phyloP scores from a whole-genome alignment of 257 asterid species.

The Anisodus acutangulus region DNA sequence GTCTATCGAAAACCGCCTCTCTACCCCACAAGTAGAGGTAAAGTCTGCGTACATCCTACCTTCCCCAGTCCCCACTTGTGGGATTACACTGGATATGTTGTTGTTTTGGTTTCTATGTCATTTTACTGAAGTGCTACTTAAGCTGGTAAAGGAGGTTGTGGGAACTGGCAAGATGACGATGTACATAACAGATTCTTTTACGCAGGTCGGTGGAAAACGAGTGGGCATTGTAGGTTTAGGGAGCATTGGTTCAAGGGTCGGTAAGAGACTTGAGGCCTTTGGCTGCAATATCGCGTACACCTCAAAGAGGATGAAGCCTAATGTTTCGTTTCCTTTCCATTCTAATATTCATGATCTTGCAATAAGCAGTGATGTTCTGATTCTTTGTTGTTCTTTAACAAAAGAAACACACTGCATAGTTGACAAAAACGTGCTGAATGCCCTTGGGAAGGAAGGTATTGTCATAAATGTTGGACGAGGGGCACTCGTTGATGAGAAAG shows the following conservation, averaged over 20 bases:
- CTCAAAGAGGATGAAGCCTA: constrained; percentile 55
- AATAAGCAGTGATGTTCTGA: constrained; percentile 50
- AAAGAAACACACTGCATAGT: constrained; percentile 59
- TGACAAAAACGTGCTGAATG: constrained; percentile 51
- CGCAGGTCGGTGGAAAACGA: constrained; percentile 71
- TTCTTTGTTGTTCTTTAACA: constrained; percentile 58
- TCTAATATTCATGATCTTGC: constrained; percentile 56
- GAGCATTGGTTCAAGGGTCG: constrained; percentile 63
- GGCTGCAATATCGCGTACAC: constrained; percentile 67
- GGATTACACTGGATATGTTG: too few species aligned
- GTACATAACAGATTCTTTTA: background rate
- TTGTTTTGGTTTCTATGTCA: background rate
- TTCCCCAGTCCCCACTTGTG: too few species aligned
- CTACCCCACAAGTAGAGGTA: too few species aligned
- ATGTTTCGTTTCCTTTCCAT: constrained; percentile 47
- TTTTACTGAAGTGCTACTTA: background rate
- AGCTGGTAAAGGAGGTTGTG: background rate
- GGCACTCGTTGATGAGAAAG: constrained; percentile 60
- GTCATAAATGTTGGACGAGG: constrained; percentile 77
- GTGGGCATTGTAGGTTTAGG: constrained; percentile 84
- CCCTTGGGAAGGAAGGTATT: constrained; percentile 58
- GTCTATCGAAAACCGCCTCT: too few species aligned
- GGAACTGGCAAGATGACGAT: background rate
- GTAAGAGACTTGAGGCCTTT: constrained; percentile 63
- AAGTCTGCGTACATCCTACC: too few species aligned